Percentiles rank a stretch among this genome's conserved stretches.
These are phyloP conservation scores for Calonectria montana DNA, from an alignment of 2,329 filamentous ascomycete species.

Conservation along the genomic window DNA sequence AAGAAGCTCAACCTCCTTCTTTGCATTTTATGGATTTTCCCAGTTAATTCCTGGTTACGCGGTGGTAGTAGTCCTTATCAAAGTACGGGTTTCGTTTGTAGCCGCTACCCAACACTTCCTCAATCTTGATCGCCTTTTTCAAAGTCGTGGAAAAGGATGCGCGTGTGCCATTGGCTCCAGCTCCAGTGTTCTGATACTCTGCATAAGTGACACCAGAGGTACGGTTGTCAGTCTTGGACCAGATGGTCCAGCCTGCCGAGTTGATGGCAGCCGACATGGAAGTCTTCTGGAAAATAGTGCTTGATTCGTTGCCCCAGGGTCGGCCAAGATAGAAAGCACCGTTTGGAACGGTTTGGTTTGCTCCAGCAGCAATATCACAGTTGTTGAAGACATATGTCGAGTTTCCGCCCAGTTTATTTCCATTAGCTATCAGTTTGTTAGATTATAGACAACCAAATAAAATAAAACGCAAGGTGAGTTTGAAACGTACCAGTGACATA, in stretches of 20 bases:
- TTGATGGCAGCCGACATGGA: slow-evolving; percentile 68
- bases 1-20: background rate
- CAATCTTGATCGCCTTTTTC: background rate
- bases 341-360: slow-evolving; percentile 49
- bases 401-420: slow-evolving; percentile 42
- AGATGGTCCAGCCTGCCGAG: slow-evolving; percentile 66
- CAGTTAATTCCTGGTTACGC: background rate
- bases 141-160: slow-evolving; percentile 25
- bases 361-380: slow-evolving; percentile 54
- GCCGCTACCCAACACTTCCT: slow-evolving; percentile 11
- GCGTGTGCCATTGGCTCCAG: slow-evolving; percentile 62
- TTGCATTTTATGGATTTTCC: too few species aligned
- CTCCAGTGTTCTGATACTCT: slow-evolving; percentile 70
- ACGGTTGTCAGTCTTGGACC: slow-evolving; percentile 60
- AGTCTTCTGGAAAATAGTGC: slow-evolving; percentile 62
- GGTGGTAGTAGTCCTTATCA: slow-evolving; percentile 11
- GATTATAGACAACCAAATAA: rapidly evolving
- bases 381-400: slow-evolving; percentile 61
- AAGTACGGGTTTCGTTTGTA: slow-evolving; percentile 11
- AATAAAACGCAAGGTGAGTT: background rate
- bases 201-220: slow-evolving; percentile 66
- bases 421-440: slow-evolving; percentile 49
- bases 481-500: slow-evolving; percentile 54
- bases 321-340: slow-evolving; percentile 61
- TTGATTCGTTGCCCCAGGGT: slow-evolving; percentile 59